Evolutionary conservation across 1,284 basidiomycete species (phyloP), one percentile per base, ranked within the genome.

Genomic region (Limonomyces culmigenus): DNA sequence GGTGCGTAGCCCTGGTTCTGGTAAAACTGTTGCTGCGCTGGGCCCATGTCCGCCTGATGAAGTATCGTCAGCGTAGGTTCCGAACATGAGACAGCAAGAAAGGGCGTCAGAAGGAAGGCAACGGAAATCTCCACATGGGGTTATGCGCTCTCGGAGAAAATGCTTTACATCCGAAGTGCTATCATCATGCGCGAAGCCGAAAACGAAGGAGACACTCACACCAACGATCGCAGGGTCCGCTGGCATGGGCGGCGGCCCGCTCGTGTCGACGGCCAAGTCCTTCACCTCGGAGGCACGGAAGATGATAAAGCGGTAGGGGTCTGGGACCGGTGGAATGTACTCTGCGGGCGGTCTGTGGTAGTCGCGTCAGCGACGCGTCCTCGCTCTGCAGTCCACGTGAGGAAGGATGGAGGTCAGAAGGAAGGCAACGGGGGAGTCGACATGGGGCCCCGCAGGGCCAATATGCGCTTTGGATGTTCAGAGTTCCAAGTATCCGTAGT

Each of bases 281-380:
- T 84, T 84, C 42, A 84, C 80, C 52, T 84, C 79, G 5, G 77
- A 80, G 10, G 79, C 79, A 41, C 77, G 77, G 59, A 84, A 84
- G 42, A 84, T 79, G 55, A 84, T 83, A 52, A 80, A 83, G 43
- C 75, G 65, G 51, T 83, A 84, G 1, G 79, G 79, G 41, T 80
- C 75, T 52, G 71, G 68, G 29, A 75, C 74, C 0, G 79, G 79
- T 3, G 80, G 74, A 38, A 83, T 81, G 53, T 73, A 84, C 48
- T 81, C 73, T 29, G 64, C 56, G 27, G 71, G 66, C 11, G 77
- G 76, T 44, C 79, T 81, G 46, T 23, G 37, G 19, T 37, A 21
- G 34, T 30, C 37, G 32, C n/a, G n/a, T 27, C 23, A 27, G 30
- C 17, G 33, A 41, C 37, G 35, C 34, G 43, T 52, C 40, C 52